Percentiles rank a stretch among this genome's conserved stretches.
Conservation (phyloP, 208 protist species). For the Trichomonas tenax region DNA sequence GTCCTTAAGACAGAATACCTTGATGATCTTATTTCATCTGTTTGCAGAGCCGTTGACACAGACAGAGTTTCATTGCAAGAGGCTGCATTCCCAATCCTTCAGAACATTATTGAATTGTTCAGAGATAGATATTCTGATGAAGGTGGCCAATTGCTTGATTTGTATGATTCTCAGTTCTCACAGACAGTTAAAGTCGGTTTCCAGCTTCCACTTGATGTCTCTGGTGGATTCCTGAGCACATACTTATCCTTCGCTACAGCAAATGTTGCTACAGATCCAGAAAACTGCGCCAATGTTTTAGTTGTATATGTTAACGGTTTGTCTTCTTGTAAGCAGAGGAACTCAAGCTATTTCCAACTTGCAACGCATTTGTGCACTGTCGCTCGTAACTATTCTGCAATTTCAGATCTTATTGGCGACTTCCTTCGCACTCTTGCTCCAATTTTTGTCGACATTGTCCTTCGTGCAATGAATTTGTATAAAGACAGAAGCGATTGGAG, state of each 20-base stretch:
- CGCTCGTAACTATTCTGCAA: not conserved
- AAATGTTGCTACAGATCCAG: not conserved
- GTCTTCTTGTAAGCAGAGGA: not conserved
- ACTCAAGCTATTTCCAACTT: not conserved
- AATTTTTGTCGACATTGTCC: not conserved
- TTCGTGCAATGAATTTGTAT: not conserved
- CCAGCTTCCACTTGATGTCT: not conserved
- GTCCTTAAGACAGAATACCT: not conserved
- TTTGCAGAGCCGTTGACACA: not conserved
- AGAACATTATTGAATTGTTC: not conserved
- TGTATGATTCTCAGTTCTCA: conserved; percentile 13
- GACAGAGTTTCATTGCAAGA: not conserved
- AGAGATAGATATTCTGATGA: not conserved
- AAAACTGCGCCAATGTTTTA: not conserved
- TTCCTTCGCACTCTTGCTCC: not conserved
- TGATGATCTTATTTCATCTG: not conserved
- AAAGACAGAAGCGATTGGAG: not conserved
- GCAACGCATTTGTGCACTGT: not conserved
- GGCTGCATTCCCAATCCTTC: not conserved
- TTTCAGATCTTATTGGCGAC: not conserved
- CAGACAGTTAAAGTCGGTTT: not conserved
- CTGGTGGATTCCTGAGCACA: not conserved
- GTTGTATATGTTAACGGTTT: not conserved
- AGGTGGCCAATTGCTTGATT: not conserved
- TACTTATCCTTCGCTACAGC: not conserved